Evolutionary conservation across 441 rosid genomes (phyloP), one percentile per base, ranked within the genome.

Genomic region (Flueggea neowawraea): DNA sequence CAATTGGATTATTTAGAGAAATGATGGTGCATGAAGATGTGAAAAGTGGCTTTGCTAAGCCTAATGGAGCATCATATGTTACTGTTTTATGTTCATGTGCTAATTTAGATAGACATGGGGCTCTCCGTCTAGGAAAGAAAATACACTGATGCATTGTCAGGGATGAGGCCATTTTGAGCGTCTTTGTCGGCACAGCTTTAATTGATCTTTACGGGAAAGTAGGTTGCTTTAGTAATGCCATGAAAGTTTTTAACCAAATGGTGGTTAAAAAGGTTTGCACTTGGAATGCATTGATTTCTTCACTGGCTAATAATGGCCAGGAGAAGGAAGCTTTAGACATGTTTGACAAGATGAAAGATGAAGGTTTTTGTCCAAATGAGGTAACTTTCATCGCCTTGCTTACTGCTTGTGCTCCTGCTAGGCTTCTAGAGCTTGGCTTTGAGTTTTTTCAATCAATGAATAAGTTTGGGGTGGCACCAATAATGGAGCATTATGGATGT

Each of bases 401-500:
- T 48, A 79, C 81, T 4, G 90, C 87, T 16, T 89, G 96, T 76
- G 83, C 96, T 44, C 80, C 84, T 16, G 70, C 78, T 51, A 71
- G 72, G 55, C 75, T 73, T 16, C 74, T 87, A 54, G 81, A 78
- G 17, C 51, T 70, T 52, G 91, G 89, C 65, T 71, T 80, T 50
- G 48, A 75, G 59, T 14, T 85, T 71, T 82, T 82, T 62, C 58
- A 54, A 59, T 80, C 80, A 1, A 69, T 79, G 55, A 14, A 57
- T 3, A 80, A 69, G 49, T 79, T 73, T 62, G 75, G 73, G 50
- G 69, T 89, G 55, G 57, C 55, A 49, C 90, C 89, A 51, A 57
- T 62, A 54, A 76, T 87, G 77, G 90, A 87, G 69, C 90, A 85
- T 63, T 87, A 82, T 48, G 89, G 91, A 36, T 89, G 95, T 66